Conservation (phyloP, 2,329 filamentous ascomycete genomes). For the Fusarium camptoceras region DNA sequence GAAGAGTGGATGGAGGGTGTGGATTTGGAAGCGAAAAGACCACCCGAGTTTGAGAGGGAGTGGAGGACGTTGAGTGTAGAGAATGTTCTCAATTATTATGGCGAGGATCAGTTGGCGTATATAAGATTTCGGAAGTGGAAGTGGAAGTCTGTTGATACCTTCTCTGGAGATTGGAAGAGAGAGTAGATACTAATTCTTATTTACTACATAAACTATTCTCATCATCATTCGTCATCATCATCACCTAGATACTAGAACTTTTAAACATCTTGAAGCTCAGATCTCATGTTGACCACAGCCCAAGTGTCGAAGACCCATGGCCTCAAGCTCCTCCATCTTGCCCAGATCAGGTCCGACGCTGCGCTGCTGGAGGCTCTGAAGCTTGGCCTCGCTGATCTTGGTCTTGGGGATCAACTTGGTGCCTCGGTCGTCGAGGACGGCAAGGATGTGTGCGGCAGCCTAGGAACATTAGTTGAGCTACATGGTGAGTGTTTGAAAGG, state of each 20-base stretch:
- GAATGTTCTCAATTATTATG: not conserved
- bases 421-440: slow-evolving; percentile 41
- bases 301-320: slow-evolving; percentile 51
- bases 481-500: fast-evolving
- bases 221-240: not conserved
- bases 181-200: not conserved
- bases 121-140: not conserved
- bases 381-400: slow-evolving; percentile 23
- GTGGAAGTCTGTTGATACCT: slow-evolving; percentile 16
- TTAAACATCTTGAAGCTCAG: no score
- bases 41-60: slow-evolving; percentile 12
- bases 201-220: not conserved
- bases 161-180: not conserved
- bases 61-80: slow-evolving; percentile 7
- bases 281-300: slow-evolving; percentile 49
- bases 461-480: not conserved
- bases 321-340: slow-evolving; percentile 50
- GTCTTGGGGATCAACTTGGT: slow-evolving; percentile 45
- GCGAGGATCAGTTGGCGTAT: not conserved
- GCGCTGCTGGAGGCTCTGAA: slow-evolving; percentile 28
- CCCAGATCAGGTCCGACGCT: slow-evolving; percentile 33
- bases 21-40: not conserved
- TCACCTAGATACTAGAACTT: no score
- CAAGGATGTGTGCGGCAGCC: slow-evolving; percentile 61
- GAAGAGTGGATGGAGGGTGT: not conserved